phyloP scores from a whole-genome alignment of 805 yeast genomes.

The Hanseniaspora osmophila region DNA sequence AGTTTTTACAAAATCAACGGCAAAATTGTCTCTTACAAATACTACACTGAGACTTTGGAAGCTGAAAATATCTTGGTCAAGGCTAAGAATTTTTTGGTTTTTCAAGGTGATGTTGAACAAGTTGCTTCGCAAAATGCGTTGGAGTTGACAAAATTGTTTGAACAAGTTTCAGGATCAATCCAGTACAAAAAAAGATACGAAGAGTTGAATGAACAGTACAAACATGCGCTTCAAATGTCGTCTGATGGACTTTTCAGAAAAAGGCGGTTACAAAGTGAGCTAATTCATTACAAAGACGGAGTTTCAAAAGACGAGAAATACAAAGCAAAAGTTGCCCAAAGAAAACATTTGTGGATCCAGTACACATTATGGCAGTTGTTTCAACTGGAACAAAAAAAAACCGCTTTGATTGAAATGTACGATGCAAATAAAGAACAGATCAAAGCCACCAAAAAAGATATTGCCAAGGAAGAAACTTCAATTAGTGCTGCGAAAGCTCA shows the following conservation, averaged over 20 bases:
- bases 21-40: conserved; percentile 41
- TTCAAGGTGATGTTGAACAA: conserved; percentile 93
- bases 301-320: conserved; percentile 56
- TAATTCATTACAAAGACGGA: conserved; percentile 66
- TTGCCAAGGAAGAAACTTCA: conserved; percentile 24
- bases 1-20: conserved; percentile 59
- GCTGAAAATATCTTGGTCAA: conserved; percentile 71
- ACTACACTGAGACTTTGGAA: conserved; percentile 54
- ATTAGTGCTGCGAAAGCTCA: conserved; percentile 27
- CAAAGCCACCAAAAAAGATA: conserved; percentile 12
- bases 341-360: conserved; percentile 30
- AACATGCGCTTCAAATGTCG: conserved; percentile 48
- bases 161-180: conserved; percentile 69
- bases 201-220: conserved; percentile 44
- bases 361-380: conserved; percentile 51
- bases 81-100: conserved; percentile 83
- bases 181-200: conserved; percentile 60
- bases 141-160: conserved; percentile 62
- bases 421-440: conserved; percentile 19
- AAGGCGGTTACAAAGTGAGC: conserved; percentile 56
- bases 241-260: conserved; percentile 52
- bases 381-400: conserved; percentile 27
- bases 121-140: conserved; percentile 76
- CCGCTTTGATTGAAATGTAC: conserved; percentile 13
- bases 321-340: conserved; percentile 39